These are phyloP conservation scores for Rhodotorula taiwanensis DNA, from an alignment of 768 basidiomycete species.

Conservation along the genomic window DNA sequence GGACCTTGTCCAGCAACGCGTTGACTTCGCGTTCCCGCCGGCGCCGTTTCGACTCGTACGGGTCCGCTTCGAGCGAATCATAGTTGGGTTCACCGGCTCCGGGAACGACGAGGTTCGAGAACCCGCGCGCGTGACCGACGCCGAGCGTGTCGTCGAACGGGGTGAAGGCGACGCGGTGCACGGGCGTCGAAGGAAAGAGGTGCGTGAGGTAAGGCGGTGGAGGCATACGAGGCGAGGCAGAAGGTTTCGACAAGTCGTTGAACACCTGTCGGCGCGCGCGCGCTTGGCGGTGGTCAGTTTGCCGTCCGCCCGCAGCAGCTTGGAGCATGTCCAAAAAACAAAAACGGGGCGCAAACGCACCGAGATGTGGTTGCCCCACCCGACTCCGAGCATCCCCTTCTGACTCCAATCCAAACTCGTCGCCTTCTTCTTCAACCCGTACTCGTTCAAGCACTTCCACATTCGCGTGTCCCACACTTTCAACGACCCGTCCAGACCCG, in stretches of 20 bases:
- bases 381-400: slow-evolving; percentile 72
- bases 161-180: slow-evolving; percentile 70
- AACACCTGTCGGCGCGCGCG: slow-evolving; percentile 68
- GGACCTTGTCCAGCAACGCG: slow-evolving; percentile 85
- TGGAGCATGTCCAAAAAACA: not conserved
- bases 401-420: slow-evolving; percentile 70
- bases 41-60: slow-evolving; percentile 76
- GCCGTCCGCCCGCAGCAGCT: not conserved
- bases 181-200: slow-evolving; percentile 69
- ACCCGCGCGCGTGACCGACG: slow-evolving; percentile 64
- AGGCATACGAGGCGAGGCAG: slow-evolving; percentile 18
- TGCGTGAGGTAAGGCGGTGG: slow-evolving; percentile 70
- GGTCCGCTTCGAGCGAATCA: slow-evolving; percentile 87
- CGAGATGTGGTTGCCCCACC: slow-evolving; percentile 74
- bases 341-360: slow-evolving; percentile 48
- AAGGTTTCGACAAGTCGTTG: slow-evolving; percentile 40
- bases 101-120: slow-evolving; percentile 81
- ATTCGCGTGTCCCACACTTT: slow-evolving; percentile 97
- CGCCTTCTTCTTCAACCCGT: slow-evolving; percentile 51
- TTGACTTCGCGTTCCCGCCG: slow-evolving; percentile 86
- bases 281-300: rapidly evolving
- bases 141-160: slow-evolving; percentile 82
- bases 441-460: slow-evolving; percentile 82
- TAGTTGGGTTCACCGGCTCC: slow-evolving; percentile 92
- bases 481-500: slow-evolving; percentile 76